Evolutionary conservation across 306 rosid species (phyloP).

Genomic region (Ammopiptanthus mongolicus): DNA sequence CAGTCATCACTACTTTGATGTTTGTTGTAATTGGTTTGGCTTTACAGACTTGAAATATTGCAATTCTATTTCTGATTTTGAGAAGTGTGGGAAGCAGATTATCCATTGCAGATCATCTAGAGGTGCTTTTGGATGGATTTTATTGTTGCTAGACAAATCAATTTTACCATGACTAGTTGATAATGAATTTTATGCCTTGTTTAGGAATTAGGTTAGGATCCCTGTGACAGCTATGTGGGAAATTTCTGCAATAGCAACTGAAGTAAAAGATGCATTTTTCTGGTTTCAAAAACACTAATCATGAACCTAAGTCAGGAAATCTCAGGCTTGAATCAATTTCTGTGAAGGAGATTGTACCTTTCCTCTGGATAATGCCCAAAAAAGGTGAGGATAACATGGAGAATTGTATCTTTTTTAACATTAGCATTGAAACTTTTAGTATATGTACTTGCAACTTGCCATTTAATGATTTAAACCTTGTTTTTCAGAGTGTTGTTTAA

Average conservation of each 20-base stretch:
- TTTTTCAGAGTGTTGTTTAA: conserved; percentile 41
- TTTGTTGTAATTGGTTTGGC: neutral
- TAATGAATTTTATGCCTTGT: neutral
- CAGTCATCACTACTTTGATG: neutral
- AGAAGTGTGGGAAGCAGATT: neutral
- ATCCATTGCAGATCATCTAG: neutral
- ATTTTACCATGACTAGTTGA: neutral
- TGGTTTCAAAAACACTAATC: neutral
- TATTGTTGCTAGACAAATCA: neutral
- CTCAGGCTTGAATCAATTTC: neutral
- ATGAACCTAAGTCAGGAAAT: neutral
- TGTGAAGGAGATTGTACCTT: neutral
- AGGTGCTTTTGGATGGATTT: conserved; percentile 9
- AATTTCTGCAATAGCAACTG: neutral
- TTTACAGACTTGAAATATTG: neutral
- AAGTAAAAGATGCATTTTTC: neutral
- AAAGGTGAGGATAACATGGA: neutral
- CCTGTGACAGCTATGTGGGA: neutral
- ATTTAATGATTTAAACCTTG: conserved; percentile 33
- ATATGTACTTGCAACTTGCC: conserved; percentile 26
- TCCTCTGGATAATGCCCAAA: neutral
- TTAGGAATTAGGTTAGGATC: too few relatives aligned
- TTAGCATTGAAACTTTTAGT: neutral
- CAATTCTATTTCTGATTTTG: neutral
- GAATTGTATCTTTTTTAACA: neutral